Percentiles rank a stretch among this genome's conserved stretches.
phyloP scores from a whole-genome alignment of 2,329 filamentous ascomycete genomes.

The Penicillium sp. region DNA sequence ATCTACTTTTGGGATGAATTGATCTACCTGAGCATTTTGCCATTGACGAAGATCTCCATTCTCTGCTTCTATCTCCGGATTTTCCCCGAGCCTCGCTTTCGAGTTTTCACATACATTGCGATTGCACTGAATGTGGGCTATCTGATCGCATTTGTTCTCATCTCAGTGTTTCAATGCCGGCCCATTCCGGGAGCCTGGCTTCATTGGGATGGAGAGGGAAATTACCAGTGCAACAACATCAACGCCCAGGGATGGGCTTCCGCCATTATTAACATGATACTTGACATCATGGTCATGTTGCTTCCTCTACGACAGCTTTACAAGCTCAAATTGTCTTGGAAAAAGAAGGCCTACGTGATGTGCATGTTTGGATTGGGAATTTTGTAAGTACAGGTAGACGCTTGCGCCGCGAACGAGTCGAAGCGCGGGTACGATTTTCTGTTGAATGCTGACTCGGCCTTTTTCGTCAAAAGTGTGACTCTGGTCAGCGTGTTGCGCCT shows the following conservation, averaged over 20 bases:
- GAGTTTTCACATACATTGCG: conserved; percentile 24
- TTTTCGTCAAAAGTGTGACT: conserved; percentile 32
- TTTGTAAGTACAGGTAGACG: conserved; percentile 24
- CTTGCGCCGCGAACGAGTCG: too few species aligned
- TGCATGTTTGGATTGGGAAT: conserved; percentile 35
- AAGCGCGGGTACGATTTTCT: too few species aligned
- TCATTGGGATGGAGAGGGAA: conserved; percentile 34
- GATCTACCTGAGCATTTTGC: conserved; percentile 30
- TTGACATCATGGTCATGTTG: conserved; percentile 26
- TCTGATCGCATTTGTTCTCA: conserved; percentile 27
- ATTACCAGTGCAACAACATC: conserved; percentile 33
- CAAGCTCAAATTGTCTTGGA: conserved; percentile 21
- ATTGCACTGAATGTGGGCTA: conserved; percentile 29
- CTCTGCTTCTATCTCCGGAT: conserved; percentile 39
- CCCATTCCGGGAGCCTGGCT: conserved; percentile 37
- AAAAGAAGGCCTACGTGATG: conserved; percentile 28
- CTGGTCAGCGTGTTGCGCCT: conserved; percentile 44
- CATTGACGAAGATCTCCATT: conserved; percentile 28
- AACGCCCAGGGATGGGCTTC: conserved; percentile 34
- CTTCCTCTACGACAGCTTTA: conserved; percentile 26
- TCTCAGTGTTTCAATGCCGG: conserved; percentile 34
- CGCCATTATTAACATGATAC: conserved; percentile 28
- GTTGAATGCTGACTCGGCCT: neutral
- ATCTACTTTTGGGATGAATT: conserved; percentile 29
- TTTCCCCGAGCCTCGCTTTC: conserved; percentile 35